phyloP scores from a whole-genome alignment of 441 rosid genomes.

The Arabidopsis hybrid region DNA sequence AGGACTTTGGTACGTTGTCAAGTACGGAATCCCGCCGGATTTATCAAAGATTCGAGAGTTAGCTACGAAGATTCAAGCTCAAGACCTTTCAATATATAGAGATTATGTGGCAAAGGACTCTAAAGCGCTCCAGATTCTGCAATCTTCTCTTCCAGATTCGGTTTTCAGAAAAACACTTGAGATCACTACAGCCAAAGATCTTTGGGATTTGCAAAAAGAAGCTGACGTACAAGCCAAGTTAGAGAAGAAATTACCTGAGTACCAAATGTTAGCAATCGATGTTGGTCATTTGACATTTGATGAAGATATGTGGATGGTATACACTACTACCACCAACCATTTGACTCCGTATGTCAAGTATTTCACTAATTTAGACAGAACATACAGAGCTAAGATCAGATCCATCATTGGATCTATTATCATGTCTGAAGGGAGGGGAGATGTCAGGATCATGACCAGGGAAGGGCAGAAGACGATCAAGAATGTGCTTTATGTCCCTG shows the following conservation, averaged over 20 bases:
- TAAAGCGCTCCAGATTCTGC: slow-evolving; percentile 9
- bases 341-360: background rate
- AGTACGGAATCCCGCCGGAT: slow-evolving; percentile 22
- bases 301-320: slow-evolving; percentile 16
- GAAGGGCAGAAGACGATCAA: background rate
- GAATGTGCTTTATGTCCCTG: slow-evolving; percentile 9
- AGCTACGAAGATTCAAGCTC: background rate
- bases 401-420: background rate
- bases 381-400: background rate
- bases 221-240: background rate
- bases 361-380: background rate
- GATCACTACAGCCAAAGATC: background rate
- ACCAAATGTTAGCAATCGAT: background rate
- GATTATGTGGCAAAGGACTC: background rate
- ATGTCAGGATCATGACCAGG: background rate
- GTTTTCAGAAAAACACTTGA: background rate
- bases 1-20: background rate
- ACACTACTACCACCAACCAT: background rate
- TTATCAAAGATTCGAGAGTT: slow-evolving; percentile 13
- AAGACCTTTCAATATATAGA: slow-evolving; percentile 16
- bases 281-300: background rate
- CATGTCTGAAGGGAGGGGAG: background rate
- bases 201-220: slow-evolving; percentile 5
- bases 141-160: background rate
- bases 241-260: background rate